Evolutionary conservation across 2,329 filamentous ascomycete genomes (phyloP), one percentile per base, ranked within the genome.

Genomic region (Ceratocystis colombiana): DNA sequence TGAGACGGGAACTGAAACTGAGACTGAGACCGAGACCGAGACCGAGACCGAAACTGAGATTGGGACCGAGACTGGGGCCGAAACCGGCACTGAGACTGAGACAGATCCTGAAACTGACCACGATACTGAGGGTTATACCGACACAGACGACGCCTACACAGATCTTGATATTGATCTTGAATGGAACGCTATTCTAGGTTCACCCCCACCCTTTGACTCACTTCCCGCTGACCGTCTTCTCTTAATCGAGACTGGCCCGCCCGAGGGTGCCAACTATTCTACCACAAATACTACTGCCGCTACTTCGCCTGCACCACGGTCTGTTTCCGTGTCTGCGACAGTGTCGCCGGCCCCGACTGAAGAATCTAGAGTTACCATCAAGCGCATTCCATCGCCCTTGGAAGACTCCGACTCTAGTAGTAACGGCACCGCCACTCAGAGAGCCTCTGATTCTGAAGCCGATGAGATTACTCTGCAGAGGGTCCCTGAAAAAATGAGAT

Each of bases 341-440:
- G 50, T 68, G 62, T 68, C 64, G 25, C 59, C 64, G n/a, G 46
- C 63, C 28, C n/a, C 37, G 6, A 65, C 59, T 4, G 66, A 68
- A 61, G 66, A 65, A 41, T 65, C 66, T 1, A 59, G 61, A 44
- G 59, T 64, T n/a, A 68, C 66, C 28, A 68, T 68, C 41, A 65
- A 44, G 41, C 64, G 66, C 17, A 22, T 64, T 33, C 57, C 64
- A 1, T 68, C 66, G 30, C 64, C 66, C 7, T 44, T 55, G 22
- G 59, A 65, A 25, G 37, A 59, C 8, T 68, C 59, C 10, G 64
- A 68, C 37, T 63, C 48, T 3, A 48, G 48, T 15, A 63, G 61
- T 28, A 57, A 57, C 53, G 53, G 12, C 53, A 57, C 22, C 28
- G 28, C 53, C 12, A 57, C 53, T 1, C 53, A 57, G 53, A 57